Conservation (phyloP, 1,284 basidiomycete species). For the Leucoagaricus sp. region DNA sequence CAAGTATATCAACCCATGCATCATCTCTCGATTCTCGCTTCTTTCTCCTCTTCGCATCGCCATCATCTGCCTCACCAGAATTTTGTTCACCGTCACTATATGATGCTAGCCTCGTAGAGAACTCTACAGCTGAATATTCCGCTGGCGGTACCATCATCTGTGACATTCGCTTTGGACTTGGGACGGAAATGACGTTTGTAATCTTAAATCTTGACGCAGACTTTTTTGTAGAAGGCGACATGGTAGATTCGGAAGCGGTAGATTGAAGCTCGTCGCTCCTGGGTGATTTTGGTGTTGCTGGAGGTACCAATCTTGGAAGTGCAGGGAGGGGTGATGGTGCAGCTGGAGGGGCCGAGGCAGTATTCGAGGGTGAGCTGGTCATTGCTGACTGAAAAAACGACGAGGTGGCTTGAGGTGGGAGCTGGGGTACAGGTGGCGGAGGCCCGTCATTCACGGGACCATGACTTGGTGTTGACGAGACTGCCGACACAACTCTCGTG, state of each 20-base stretch:
- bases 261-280: constrained; percentile 38
- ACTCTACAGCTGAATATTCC: constrained; percentile 71
- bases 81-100: constrained; percentile 63
- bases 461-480: constrained; percentile 16
- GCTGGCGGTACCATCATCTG: constrained; percentile 53
- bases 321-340: too few relatives aligned
- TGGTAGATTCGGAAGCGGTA: constrained; percentile 30
- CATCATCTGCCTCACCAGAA: constrained; percentile 25
- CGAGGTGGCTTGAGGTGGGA: constrained; percentile 16
- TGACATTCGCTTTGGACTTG: constrained; percentile 53
- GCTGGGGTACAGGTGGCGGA: constrained; percentile 18
- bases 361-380: constrained; percentile 9
- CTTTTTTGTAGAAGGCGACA: constrained; percentile 29
- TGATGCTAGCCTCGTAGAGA: constrained; percentile 69
- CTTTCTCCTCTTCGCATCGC: constrained; percentile 45
- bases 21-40: constrained; percentile 60
- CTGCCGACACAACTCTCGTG: constrained; percentile 13
- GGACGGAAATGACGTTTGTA: constrained; percentile 47
- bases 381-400: neutral
- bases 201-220: constrained; percentile 58
- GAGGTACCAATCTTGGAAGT: neutral
- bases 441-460: constrained; percentile 1
- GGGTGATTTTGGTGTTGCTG: constrained; percentile 20
- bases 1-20: constrained; percentile 84
- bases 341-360: constrained; percentile 2